Conservation (phyloP, 1,139 yeast species). For the Taphrina deformans region DNA sequence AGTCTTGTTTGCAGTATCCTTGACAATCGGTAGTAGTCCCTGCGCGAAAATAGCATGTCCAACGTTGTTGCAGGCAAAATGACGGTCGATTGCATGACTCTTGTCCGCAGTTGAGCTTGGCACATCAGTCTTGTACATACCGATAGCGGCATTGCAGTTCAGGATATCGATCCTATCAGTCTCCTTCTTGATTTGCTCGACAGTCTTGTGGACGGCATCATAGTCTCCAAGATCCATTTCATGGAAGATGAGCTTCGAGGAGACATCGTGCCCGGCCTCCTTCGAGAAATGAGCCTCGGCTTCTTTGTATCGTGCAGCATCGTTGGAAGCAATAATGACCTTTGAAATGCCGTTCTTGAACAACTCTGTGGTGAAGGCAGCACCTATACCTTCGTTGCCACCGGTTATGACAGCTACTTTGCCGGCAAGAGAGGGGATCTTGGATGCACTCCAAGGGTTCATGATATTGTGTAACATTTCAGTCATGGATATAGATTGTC, state of each 20-base stretch:
- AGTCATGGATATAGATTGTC: background rate
- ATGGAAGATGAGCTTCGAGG: conserved; percentile 9
- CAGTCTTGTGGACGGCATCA: background rate
- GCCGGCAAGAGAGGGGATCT: conserved; percentile 52
- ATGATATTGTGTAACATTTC: conserved; percentile 21
- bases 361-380: conserved; percentile 38
- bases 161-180: conserved; percentile 26
- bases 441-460: conserved; percentile 38
- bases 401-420: conserved; percentile 43
- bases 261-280: conserved; percentile 25
- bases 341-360: conserved; percentile 18
- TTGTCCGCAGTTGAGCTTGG: background rate
- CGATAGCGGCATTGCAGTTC: conserved; percentile 26
- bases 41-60: conserved; percentile 25
- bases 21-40: conserved; percentile 18
- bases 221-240: conserved; percentile 23
- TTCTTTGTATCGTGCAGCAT: conserved; percentile 23
- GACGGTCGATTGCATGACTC: conserved; percentile 25
- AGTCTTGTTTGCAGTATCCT: conserved; percentile 19
- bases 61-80: conserved; percentile 30
- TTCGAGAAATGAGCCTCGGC: conserved; percentile 21
- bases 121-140: conserved; percentile 29
- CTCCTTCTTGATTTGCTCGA: conserved; percentile 10
- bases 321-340: conserved; percentile 24
- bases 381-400: conserved; percentile 40